Percentiles rank a stretch among this genome's conserved stretches.
Evolutionary conservation across 768 basidiomycete genomes (phyloP).

Genomic region (Russula virescens): DNA sequence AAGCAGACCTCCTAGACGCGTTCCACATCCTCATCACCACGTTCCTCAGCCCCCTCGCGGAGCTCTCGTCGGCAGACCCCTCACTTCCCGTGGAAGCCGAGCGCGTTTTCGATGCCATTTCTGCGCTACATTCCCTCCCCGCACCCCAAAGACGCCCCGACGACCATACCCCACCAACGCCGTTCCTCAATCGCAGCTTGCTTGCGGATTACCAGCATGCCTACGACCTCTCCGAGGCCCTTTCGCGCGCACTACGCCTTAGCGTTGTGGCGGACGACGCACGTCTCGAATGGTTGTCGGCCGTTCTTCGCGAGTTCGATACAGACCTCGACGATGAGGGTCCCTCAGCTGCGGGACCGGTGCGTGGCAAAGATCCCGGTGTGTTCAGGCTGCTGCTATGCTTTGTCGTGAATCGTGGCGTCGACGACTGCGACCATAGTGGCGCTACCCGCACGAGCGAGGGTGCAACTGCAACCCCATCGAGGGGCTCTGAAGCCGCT

Average conservation of each 20-base stretch:
- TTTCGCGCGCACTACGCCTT: conserved; percentile 36
- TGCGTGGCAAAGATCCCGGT: conserved; percentile 38
- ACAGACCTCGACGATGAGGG: background rate
- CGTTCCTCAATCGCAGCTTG: conserved; percentile 61
- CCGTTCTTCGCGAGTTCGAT: conserved; percentile 41
- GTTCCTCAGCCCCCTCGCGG: conserved; percentile 44
- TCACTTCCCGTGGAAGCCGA: conserved; percentile 46
- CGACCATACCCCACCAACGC: conserved; percentile 21
- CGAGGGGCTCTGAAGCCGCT: conserved; percentile 13
- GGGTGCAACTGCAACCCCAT: background rate
- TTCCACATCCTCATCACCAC: conserved; percentile 55
- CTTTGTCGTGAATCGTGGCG: conserved; percentile 43
- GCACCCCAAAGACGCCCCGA: conserved; percentile 19
- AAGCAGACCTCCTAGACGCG: conserved; percentile 62
- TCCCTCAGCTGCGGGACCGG: conserved; percentile 4
- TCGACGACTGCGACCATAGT: conserved; percentile 36
- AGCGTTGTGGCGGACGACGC: conserved; percentile 47
- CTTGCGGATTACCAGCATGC: conserved; percentile 68
- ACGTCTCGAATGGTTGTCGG: conserved; percentile 51
- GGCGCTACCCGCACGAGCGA: background rate
- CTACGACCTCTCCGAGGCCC: conserved; percentile 45
- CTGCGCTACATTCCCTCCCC: conserved; percentile 49
- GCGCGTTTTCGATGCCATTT: conserved; percentile 50
- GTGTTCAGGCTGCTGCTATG: conserved; percentile 59
- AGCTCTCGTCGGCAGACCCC: conserved; percentile 32